phyloP scores from a whole-genome alignment of 176 grass and related monocot species.

The Saccharum officinarum region DNA sequence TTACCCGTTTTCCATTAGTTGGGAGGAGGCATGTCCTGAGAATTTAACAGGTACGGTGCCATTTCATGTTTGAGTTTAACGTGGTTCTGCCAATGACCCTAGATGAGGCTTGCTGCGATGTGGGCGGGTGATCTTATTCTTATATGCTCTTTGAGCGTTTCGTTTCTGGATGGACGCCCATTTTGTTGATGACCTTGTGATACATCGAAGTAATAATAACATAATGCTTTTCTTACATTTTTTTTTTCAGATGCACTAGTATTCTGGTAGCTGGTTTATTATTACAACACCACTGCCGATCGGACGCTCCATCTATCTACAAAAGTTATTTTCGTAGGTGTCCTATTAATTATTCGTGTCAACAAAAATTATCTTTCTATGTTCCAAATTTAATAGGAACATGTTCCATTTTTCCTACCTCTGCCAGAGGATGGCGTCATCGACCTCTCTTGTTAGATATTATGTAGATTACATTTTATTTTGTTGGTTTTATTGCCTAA shows the following conservation, averaged over 20 bases:
- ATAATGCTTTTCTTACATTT: not conserved
- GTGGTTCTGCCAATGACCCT: not conserved
- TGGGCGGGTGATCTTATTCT: not conserved
- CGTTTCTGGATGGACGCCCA: not conserved
- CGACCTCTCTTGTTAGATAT: too few relatives aligned
- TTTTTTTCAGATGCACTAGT: not conserved
- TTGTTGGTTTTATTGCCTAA: too few relatives aligned
- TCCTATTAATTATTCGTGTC: too few relatives aligned
- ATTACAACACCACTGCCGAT: not conserved
- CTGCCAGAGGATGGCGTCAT: too few relatives aligned
- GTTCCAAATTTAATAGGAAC: too few relatives aligned
- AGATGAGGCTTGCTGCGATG: slow-evolving; percentile 1
- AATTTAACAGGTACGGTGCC: slow-evolving; percentile 12
- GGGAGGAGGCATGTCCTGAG: not conserved
- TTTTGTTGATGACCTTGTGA: not conserved
- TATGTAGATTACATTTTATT: too few relatives aligned
- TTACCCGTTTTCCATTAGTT: not conserved
- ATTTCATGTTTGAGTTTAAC: slow-evolving; percentile 23
- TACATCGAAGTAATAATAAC: slow-evolving; percentile 35
- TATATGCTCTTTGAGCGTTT: not conserved
- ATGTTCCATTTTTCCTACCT: too few relatives aligned
- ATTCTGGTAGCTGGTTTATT: not conserved
- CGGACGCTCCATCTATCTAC: too few relatives aligned
- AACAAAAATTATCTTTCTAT: too few relatives aligned
- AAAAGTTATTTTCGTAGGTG: too few relatives aligned